phyloP scores from a whole-genome alignment of 441 rosid species.

The Sinapis alba region DNA sequence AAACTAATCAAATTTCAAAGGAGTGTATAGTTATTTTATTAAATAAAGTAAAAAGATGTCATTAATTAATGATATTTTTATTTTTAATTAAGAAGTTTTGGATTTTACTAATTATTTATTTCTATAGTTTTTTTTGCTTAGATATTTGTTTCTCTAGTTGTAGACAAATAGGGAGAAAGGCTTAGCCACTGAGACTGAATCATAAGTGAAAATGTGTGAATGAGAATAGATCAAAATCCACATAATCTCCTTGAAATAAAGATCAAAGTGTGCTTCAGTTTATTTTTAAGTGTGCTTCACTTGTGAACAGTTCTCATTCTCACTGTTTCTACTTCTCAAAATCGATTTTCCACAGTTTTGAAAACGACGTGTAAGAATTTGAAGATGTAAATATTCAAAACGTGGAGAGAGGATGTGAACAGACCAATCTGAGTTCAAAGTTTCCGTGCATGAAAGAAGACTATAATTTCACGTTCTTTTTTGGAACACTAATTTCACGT shows the following conservation, averaged over 20 bases:
- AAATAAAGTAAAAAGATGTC: not conserved
- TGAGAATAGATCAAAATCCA: no score
- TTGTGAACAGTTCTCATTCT: slow-evolving; percentile 13
- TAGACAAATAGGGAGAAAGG: not conserved
- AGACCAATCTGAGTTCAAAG: not conserved
- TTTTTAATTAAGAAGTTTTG: not conserved
- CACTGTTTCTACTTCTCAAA: slow-evolving; percentile 27
- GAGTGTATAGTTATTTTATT: not conserved
- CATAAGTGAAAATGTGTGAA: not conserved
- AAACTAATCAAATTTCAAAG: not conserved
- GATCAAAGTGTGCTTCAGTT: no score
- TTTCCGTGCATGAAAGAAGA: not conserved
- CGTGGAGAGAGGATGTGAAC: not conserved
- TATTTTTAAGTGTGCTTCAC: no score
- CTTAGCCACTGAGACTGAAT: not conserved
- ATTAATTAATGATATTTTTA: no score
- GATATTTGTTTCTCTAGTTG: not conserved
- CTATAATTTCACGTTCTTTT: not conserved
- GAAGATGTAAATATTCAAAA: slow-evolving; percentile 1
- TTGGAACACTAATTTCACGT: not conserved
- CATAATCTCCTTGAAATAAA: no score
- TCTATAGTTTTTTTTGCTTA: no score
- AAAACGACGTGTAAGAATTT: slow-evolving; percentile 12
- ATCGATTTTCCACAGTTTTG: slow-evolving; percentile 26
- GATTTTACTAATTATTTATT: not conserved